Conservation (phyloP, 225 moss, liverwort and hornwort genomes). For the Physcomitrellopsis africana region DNA sequence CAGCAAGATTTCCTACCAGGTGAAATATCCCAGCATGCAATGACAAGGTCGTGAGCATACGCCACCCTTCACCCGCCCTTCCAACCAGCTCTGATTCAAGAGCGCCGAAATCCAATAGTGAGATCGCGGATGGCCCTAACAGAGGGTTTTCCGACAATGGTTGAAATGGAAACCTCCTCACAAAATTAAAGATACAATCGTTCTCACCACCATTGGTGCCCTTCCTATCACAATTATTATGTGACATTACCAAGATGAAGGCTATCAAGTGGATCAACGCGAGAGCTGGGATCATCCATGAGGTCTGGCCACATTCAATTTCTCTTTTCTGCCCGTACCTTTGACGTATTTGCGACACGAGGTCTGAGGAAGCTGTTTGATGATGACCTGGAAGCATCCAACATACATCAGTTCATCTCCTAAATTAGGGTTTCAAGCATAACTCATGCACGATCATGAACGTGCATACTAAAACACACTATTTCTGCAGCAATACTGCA, state of each 20-base stretch:
- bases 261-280: slow-evolving; percentile 58
- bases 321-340: slow-evolving; percentile 35
- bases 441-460: slow-evolving; percentile 11
- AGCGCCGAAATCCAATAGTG: slow-evolving; percentile 71
- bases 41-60: slow-evolving; percentile 69
- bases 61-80: slow-evolving; percentile 70
- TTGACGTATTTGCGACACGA: slow-evolving; percentile 34
- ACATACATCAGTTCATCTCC: slow-evolving; percentile 19
- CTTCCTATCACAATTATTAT: slow-evolving; percentile 64
- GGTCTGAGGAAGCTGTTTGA: slow-evolving; percentile 28
- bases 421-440: slow-evolving; percentile 21
- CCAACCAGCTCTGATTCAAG: slow-evolving; percentile 71
- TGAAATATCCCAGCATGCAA: slow-evolving; percentile 88
- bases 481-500: neutral
- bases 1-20: slow-evolving; percentile 66
- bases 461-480: neutral
- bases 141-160: slow-evolving; percentile 79
- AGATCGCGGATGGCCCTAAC: slow-evolving; percentile 66
- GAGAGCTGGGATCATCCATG: slow-evolving; percentile 70
- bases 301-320: slow-evolving; percentile 34
- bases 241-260: slow-evolving; percentile 76
- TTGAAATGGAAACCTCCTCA: slow-evolving; percentile 76
- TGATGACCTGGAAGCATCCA: slow-evolving; percentile 28
- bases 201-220: slow-evolving; percentile 23
- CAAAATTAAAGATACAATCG: slow-evolving; percentile 55